Evolutionary conservation across 441 rosid species (phyloP).

Genomic region (Metrosideros polymorpha): DNA sequence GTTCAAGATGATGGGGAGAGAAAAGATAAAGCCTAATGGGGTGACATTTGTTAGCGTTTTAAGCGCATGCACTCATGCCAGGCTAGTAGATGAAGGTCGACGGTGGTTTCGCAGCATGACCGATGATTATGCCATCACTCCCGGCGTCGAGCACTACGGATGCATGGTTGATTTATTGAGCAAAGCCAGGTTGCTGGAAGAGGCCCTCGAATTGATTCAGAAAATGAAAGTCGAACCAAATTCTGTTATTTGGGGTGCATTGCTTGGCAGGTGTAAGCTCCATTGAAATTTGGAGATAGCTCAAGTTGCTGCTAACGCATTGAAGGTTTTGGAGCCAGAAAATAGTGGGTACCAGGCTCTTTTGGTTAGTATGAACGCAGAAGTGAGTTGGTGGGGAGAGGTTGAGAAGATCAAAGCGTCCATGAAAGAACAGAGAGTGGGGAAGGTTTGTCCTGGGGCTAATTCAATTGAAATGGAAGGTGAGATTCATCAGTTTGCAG

Average conservation of each 20-base stretch:
- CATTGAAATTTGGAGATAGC: conserved; percentile 44
- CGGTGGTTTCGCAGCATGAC: conserved; percentile 33
- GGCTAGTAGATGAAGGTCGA: conserved; percentile 47
- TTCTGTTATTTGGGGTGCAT: conserved; percentile 46
- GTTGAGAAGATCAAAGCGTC: conserved; percentile 31
- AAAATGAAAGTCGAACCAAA: conserved; percentile 35
- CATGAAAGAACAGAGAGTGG: conserved; percentile 38
- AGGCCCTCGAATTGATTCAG: conserved; percentile 31
- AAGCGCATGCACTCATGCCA: conserved; percentile 52
- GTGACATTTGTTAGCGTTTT: conserved; percentile 47
- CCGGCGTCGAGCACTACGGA: conserved; percentile 39
- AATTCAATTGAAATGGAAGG: conserved; percentile 40
- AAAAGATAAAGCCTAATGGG: conserved; percentile 28
- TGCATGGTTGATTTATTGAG: conserved; percentile 45
- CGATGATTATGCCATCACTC: conserved; percentile 20
- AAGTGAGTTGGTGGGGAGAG: conserved; percentile 38
- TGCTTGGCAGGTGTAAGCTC: conserved; percentile 43
- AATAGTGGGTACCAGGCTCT: conserved; percentile 38
- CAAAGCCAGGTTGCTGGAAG: conserved; percentile 44
- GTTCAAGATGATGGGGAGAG: conserved; percentile 38
- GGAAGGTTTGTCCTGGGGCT: conserved; percentile 37
- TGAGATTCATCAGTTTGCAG: conserved; percentile 28
- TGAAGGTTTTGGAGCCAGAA: conserved; percentile 39
- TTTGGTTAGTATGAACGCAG: conserved; percentile 36
- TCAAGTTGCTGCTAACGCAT: conserved; percentile 24